A percentile compares a stretch with the other conserved stretches of the same genome.
phyloP scores from a whole-genome alignment of 352 stramenopile genomes.

The Phytophthora podocarpi region DNA sequence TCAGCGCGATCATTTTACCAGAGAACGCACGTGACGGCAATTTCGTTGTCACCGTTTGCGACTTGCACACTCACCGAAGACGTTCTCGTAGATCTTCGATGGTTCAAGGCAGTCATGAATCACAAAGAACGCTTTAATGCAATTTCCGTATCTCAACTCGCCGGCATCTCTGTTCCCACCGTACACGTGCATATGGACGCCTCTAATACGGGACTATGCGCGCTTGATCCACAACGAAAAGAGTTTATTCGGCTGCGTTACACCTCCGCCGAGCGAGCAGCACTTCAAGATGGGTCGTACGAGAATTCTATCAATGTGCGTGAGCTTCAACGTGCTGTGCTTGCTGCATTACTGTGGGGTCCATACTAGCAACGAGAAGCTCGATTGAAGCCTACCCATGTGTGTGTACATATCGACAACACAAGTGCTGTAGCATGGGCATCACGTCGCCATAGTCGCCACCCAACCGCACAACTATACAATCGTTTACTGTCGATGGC shows the following conservation, averaged over 20 bases:
- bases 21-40: neutral
- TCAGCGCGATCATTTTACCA: constrained; percentile 4
- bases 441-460: neutral
- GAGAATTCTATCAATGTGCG: constrained; percentile 15
- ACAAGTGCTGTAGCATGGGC: constrained; percentile 6
- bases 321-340: constrained; percentile 10
- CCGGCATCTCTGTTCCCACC: neutral
- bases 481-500: constrained; percentile 13
- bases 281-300: neutral
- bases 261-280: neutral
- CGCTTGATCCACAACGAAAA: neutral
- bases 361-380: neutral
- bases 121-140: constrained; percentile 1
- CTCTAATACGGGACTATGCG: constrained; percentile 2
- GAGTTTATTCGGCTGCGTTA: constrained; percentile 14
- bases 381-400: neutral
- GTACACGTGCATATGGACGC: constrained; percentile 28
- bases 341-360: constrained; percentile 3
- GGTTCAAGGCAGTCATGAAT: neutral
- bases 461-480: neutral
- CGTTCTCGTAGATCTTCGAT: neutral
- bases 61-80: neutral
- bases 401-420: constrained; percentile 21
- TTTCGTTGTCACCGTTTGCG: neutral
- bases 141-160: constrained; percentile 6